Conservation (phyloP, 805 yeast genomes). For the Suhomyces emberorum region DNA sequence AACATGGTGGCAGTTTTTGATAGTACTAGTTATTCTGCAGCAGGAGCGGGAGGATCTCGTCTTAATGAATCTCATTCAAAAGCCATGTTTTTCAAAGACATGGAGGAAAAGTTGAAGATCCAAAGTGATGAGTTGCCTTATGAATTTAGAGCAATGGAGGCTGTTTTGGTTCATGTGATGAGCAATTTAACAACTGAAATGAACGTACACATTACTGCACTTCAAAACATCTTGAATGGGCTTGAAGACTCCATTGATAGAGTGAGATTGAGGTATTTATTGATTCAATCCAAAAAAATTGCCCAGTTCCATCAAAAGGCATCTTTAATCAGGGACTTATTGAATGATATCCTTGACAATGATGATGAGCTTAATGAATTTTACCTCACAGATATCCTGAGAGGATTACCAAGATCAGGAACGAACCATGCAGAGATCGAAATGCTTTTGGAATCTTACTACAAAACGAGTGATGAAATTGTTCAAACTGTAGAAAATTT, state of each 20-base stretch:
- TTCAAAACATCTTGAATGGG: conserved; percentile 69
- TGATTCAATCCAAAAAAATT: conserved; percentile 81
- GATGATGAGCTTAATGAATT: conserved; percentile 85
- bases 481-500: conserved; percentile 83
- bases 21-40: conserved; percentile 10
- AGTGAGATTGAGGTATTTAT: conserved; percentile 68
- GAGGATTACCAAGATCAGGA: conserved; percentile 44
- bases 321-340: conserved; percentile 70
- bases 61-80: conserved; percentile 45
- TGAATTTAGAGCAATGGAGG: conserved; percentile 87
- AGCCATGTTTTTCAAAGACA: conserved; percentile 40
- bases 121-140: conserved; percentile 56
- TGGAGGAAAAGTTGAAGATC: conserved; percentile 37
- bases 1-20: conserved; percentile 51
- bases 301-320: conserved; percentile 84
- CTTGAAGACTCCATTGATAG: conserved; percentile 81
- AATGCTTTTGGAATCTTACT: conserved; percentile 84
- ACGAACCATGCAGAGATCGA: conserved; percentile 86
- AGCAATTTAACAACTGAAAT: conserved; percentile 80
- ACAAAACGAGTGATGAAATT: conserved; percentile 87
- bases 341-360: conserved; percentile 81
- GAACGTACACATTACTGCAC: conserved; percentile 76
- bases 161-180: conserved; percentile 76
- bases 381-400: conserved; percentile 62
- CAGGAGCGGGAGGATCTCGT: conserved; percentile 28